phyloP scores from a whole-genome alignment of 805 yeast species.

The Candida pseudoglaebosa region DNA sequence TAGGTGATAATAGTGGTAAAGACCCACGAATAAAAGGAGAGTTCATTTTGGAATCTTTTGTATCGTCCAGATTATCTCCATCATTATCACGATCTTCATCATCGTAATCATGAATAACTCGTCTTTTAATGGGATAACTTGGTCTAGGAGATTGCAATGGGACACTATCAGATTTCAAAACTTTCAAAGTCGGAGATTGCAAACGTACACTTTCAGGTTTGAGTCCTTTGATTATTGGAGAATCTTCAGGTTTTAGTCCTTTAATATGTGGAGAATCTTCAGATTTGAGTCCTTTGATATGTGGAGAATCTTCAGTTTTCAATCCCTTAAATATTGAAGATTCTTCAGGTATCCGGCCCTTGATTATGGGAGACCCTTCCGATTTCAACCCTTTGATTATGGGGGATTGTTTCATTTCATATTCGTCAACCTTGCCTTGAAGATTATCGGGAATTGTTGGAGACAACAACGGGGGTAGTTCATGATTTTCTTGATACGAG shows the following conservation, averaged over 20 bases:
- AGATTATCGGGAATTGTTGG: conserved; percentile 31
- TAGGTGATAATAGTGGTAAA: conserved; percentile 29
- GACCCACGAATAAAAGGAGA: conserved; percentile 18
- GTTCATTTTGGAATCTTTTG: neutral
- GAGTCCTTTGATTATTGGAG: conserved; percentile 2
- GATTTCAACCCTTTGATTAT: conserved; percentile 1
- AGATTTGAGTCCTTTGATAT: conserved; percentile 1
- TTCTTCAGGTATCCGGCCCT: neutral
- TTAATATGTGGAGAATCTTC: neutral
- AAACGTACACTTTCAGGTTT: too few species aligned
- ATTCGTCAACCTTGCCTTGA: neutral
- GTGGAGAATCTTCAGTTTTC: neutral
- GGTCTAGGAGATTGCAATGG: conserved; percentile 6
- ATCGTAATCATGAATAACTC: conserved; percentile 3
- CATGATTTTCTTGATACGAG: conserved; percentile 29
- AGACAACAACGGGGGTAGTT: conserved; percentile 35
- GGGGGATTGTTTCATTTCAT: neutral
- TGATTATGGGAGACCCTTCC: neutral
- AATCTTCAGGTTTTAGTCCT: neutral
- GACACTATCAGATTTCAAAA: neutral
- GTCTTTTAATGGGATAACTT: conserved; percentile 5
- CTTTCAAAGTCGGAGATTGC: too few species aligned
- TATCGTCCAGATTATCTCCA: neutral
- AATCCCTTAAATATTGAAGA: conserved; percentile 1
- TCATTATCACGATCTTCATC: conserved; percentile 7